A percentile compares a stretch with the other conserved stretches of the same genome.
phyloP scores from a whole-genome alignment of 192 early-diverging fungal species.

The Umbelopsis sp. region DNA sequence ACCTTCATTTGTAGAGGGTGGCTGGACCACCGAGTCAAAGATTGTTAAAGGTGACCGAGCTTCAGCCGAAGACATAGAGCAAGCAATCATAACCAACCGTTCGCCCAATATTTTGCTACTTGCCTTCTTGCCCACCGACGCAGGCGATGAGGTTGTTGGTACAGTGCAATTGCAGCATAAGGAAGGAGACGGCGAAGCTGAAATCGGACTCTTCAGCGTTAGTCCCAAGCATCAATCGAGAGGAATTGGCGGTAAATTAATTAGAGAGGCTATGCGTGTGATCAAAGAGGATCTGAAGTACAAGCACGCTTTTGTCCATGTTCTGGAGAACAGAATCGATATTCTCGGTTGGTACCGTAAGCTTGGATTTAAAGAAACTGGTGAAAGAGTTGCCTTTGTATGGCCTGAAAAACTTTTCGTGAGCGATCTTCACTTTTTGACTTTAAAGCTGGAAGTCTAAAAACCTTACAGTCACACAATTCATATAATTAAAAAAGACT shows the following conservation, averaged over 20 bases:
- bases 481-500: too few relatives aligned
- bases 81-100: slow-evolving; percentile 32
- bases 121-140: slow-evolving; percentile 37
- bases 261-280: slow-evolving; percentile 34
- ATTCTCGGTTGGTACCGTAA: slow-evolving; percentile 49
- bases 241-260: slow-evolving; percentile 51
- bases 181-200: slow-evolving; percentile 37
- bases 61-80: slow-evolving; percentile 34
- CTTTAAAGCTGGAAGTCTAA: slow-evolving; percentile 26
- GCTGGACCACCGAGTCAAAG: slow-evolving; percentile 53
- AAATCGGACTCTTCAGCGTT: slow-evolving; percentile 52
- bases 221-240: slow-evolving; percentile 46
- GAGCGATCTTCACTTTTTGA: slow-evolving; percentile 42
- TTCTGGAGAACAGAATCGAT: slow-evolving; percentile 43
- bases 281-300: slow-evolving; percentile 38
- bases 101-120: slow-evolving; percentile 40
- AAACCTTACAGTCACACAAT: not conserved
- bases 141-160: slow-evolving; percentile 37
- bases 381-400: slow-evolving; percentile 42
- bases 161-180: slow-evolving; percentile 48
- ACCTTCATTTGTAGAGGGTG: slow-evolving; percentile 30
- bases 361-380: slow-evolving; percentile 47
- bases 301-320: slow-evolving; percentile 40
- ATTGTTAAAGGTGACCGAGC: slow-evolving; percentile 46
- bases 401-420: slow-evolving; percentile 39